These are phyloP conservation scores for Sporothrix curviconia DNA, from an alignment of 2,329 filamentous ascomycete genomes.

Conservation along the genomic window DNA sequence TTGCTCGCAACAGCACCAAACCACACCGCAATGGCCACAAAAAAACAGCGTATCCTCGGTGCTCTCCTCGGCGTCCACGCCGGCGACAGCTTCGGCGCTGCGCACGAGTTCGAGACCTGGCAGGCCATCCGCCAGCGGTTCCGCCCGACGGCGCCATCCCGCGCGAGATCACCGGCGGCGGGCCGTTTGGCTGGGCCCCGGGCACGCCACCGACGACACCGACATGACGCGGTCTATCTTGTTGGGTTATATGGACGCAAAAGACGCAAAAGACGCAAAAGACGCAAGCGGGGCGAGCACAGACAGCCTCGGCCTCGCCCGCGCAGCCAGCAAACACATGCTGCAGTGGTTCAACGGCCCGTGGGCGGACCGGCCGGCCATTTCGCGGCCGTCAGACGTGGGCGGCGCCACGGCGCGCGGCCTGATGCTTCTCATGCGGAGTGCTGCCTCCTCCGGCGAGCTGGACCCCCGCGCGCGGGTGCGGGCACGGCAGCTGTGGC, in stretches of 20 bases:
- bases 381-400: slow-evolving; percentile 32
- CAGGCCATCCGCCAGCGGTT: slow-evolving; percentile 26
- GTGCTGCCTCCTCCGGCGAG: slow-evolving; percentile 19
- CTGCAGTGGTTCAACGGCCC: slow-evolving; percentile 36
- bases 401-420: slow-evolving; percentile 34
- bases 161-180: slow-evolving; percentile 38
- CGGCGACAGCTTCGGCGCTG: slow-evolving; percentile 41
- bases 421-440: slow-evolving; percentile 25
- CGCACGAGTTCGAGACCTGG: slow-evolving; percentile 37
- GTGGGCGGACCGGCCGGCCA: slow-evolving; percentile 35
- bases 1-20: background rate
- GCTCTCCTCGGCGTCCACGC: slow-evolving; percentile 41
- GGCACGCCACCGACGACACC: slow-evolving; percentile 44
- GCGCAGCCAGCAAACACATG: slow-evolving; percentile 32
- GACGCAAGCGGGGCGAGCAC: background rate
- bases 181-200: slow-evolving; percentile 34
- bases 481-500: slow-evolving; percentile 33
- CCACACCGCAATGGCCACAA: background rate
- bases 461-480: slow-evolving; percentile 29
- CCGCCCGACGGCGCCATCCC: slow-evolving; percentile 31
- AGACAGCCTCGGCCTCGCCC: slow-evolving; percentile 26
- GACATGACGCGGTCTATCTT: slow-evolving; percentile 41
- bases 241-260: slow-evolving; percentile 37
- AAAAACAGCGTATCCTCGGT: slow-evolving; percentile 30
- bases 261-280: slow-evolving; percentile 24